These are phyloP conservation scores for Teratosphaeria gauchensis DNA, from an alignment of 2,329 filamentous ascomycete species.

Conservation along the genomic window DNA sequence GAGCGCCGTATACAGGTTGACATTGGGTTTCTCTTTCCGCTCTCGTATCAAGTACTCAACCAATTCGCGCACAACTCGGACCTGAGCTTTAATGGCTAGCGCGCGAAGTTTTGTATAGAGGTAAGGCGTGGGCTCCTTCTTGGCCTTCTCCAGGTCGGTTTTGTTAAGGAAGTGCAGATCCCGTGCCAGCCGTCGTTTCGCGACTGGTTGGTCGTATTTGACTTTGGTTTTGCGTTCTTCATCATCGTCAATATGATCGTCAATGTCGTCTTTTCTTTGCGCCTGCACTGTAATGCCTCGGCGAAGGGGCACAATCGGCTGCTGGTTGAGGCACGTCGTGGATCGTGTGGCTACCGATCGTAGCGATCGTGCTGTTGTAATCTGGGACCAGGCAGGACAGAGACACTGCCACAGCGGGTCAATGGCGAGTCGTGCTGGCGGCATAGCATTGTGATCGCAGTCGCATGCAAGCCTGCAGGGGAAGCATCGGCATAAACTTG, in stretches of 20 bases:
- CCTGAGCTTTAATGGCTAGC: constrained; percentile 29
- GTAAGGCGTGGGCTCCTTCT: constrained; percentile 12
- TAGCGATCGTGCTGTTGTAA: constrained; percentile 2
- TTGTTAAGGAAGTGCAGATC: not conserved
- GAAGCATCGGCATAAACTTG: not conserved
- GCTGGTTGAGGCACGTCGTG: not conserved
- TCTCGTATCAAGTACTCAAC: constrained; percentile 50
- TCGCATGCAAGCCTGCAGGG: not conserved
- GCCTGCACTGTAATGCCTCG: not conserved
- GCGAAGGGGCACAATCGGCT: not conserved
- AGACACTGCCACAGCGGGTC: constrained; percentile 58
- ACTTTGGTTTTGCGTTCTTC: not conserved
- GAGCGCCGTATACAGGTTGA: constrained; percentile 61
- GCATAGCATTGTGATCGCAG: constrained; percentile 19
- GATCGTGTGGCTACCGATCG: not conserved
- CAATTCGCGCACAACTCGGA: constrained; percentile 33
- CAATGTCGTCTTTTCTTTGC: not conserved
- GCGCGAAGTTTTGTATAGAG: constrained; percentile 43
- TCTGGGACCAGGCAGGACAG: constrained; percentile 40
- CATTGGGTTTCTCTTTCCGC: constrained; percentile 46
- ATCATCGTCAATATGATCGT: not conserved
- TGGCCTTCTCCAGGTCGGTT: not conserved
- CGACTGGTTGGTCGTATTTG: not conserved
- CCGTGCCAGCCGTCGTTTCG: not conserved
- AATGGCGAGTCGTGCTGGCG: constrained; percentile 27